phyloP scores from a whole-genome alignment of 1,284 basidiomycete species.

The Cystobasidium sp. region DNA sequence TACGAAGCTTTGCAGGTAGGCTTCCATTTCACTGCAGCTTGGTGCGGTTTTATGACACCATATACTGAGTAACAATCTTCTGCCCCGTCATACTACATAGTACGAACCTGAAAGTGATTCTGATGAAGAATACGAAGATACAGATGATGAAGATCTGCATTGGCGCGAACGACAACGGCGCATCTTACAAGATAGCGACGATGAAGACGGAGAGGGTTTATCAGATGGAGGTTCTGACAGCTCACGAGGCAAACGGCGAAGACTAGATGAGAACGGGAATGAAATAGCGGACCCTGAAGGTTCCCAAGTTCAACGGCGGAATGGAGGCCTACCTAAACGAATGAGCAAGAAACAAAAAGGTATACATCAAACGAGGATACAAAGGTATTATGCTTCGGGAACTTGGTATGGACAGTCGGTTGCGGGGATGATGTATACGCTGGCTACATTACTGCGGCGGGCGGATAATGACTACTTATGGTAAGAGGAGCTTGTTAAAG shows the following conservation, averaged over 20 bases:
- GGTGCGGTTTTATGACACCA: neutral
- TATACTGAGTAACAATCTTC: neutral
- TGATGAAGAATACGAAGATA: conserved; percentile 63
- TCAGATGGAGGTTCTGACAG: conserved; percentile 62
- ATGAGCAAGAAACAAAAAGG: conserved; percentile 73
- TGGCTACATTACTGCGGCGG: conserved; percentile 85
- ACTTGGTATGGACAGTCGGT: conserved; percentile 88
- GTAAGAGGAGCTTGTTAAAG: conserved; percentile 59
- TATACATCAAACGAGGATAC: conserved; percentile 66
- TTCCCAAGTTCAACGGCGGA: neutral
- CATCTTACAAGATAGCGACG: conserved; percentile 49
- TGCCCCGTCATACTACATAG: conserved; percentile 58
- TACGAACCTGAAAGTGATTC: conserved; percentile 74
- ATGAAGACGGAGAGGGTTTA: conserved; percentile 59
- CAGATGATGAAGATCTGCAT: conserved; percentile 50
- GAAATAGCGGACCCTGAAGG: conserved; percentile 23
- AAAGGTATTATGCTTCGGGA: conserved; percentile 83
- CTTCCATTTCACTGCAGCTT: neutral
- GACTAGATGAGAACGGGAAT: conserved; percentile 42
- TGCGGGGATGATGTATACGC: conserved; percentile 83
- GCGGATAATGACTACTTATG: conserved; percentile 93
- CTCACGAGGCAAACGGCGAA: conserved; percentile 43
- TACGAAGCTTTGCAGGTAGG: conserved; percentile 79
- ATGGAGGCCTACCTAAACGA: conserved; percentile 56
- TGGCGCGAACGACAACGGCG: conserved; percentile 37